phyloP scores from a whole-genome alignment of 495 filamentous ascomycete genomes.

The Aspergillus sclerotioniger region DNA sequence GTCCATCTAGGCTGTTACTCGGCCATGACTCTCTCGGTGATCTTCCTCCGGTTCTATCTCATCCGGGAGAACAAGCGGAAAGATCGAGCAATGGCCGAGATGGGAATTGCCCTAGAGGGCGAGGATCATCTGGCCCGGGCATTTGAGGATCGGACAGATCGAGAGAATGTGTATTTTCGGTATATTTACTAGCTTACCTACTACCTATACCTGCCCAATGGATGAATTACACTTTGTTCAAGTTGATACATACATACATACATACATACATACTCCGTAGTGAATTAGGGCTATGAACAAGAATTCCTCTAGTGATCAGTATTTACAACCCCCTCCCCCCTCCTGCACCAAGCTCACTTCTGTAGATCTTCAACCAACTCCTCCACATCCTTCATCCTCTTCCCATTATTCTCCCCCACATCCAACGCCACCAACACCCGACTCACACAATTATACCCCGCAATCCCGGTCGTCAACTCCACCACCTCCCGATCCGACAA shows the following conservation, averaged over 20 bases:
- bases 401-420: conserved; percentile 53
- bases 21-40: conserved; percentile 33
- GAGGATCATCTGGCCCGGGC: conserved; percentile 34
- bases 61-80: conserved; percentile 39
- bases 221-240: too few species aligned
- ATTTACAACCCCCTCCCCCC: too few species aligned
- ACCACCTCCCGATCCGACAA: conserved; percentile 60
- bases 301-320: too few species aligned
- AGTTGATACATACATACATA: too few species aligned
- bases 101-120: conserved; percentile 8
- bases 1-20: conserved; percentile 43
- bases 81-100: conserved; percentile 32
- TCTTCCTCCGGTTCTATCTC: conserved; percentile 40
- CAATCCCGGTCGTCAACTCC: conserved; percentile 74
- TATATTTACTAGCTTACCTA: conserved; percentile 48
- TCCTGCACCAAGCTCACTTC: too few species aligned
- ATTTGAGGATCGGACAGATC: conserved; percentile 51
- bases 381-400: conserved; percentile 44
- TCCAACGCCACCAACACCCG: conserved; percentile 81
- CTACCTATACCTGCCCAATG: too few species aligned
- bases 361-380: conserved; percentile 37
- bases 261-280: too few species aligned
- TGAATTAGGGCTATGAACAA: too few species aligned
- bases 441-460: conserved; percentile 83
- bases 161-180: conserved; percentile 46